Base-by-base conservation (phyloP, 768 basidiomycete species). In the Rhizopogon vesiculosus region DNA sequence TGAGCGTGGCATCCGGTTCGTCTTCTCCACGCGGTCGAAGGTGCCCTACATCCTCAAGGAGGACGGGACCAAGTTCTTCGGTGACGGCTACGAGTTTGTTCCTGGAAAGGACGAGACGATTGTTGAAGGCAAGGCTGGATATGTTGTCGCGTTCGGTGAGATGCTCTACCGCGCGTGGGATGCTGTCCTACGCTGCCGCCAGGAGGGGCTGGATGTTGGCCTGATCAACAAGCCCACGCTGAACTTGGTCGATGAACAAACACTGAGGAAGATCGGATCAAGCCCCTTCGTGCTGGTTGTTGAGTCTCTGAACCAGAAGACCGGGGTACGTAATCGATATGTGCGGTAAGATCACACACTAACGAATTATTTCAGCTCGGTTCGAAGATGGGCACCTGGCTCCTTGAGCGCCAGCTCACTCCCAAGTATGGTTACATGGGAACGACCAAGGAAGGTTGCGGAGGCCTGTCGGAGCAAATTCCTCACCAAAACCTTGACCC, bases 1-100 rank as follows among this genome's bases (percentile, higher is more conserved):
- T 71, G 80, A 91, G 57, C 81, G 81, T 42, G 91, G 92, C 19
- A 42, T 93, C 12, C 87, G 92, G 56, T 93, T 93, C 70, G 74
- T 94, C 63, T 93, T 93, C 74, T 93, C 90, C 5, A 93, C 92
- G 5, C 88, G 92, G 42, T 83, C 92, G 33, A 94, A 94, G 71
- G 89, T 93, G 3, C 92, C 92, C 28, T 92, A 83, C 73, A 86
- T 94, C 67, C 81, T 93, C 58, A 81, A 87, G 64, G 85, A 84
- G 63, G 84, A 92, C 62, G 85, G 90, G 10, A 70, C 79, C 62
- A 80, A 74, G 55, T 84, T 79, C 75, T 92, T 84, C 64, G 86
- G 77, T 22, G 81, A 78, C 22, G 77, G 77, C 60, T 94, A 94
- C 72, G 70, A 85, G 70, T 94, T 94, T 65, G 75, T 83, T 1